Conservation (phyloP, 2,329 filamentous ascomycete species). For the Neurospora sp. region DNA sequence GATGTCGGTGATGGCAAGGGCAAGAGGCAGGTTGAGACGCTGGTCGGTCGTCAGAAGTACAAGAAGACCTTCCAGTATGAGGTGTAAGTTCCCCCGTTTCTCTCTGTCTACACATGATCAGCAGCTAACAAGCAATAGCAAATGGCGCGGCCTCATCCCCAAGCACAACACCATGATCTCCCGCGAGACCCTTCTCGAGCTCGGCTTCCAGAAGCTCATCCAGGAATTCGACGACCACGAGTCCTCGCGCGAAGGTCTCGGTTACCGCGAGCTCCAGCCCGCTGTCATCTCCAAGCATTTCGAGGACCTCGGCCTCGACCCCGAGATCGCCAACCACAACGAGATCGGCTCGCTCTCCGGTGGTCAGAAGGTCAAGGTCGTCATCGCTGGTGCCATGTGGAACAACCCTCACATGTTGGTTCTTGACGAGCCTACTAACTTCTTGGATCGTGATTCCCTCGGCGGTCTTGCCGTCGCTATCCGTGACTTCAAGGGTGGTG, state of each 20-base stretch:
- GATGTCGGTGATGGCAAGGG: constrained; percentile 78
- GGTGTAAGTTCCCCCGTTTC: constrained; percentile 46
- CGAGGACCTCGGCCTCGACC: constrained; percentile 89
- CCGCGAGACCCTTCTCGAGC: constrained; percentile 77
- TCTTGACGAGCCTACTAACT: constrained; percentile 97
- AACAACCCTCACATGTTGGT: constrained; percentile 97
- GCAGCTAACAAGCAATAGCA: constrained; percentile 38
- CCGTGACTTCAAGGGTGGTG: constrained; percentile 94
- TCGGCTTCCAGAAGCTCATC: constrained; percentile 85
- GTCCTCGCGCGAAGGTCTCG: constrained; percentile 94
- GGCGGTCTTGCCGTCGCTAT: constrained; percentile 96
- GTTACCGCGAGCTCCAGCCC: constrained; percentile 87
- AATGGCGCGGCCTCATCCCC: constrained; percentile 82
- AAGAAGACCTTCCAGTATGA: constrained; percentile 99
- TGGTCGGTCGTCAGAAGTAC: constrained; percentile 95
- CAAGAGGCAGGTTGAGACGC: constrained; percentile 65
- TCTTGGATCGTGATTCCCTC: constrained; percentile 94
- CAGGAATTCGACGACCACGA: constrained; percentile 99
- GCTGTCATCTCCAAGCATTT: constrained; percentile 97
- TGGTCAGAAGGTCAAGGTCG: constrained; percentile 98
- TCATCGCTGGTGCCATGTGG: constrained; percentile 94
- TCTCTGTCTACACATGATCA: neutral
- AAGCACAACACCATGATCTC: constrained; percentile 92
- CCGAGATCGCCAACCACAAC: constrained; percentile 98
- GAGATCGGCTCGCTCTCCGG: constrained; percentile 93